These are phyloP conservation scores for Colletotrichum brevisporum DNA, from an alignment of 2,329 filamentous ascomycete species.

Conservation along the genomic window DNA sequence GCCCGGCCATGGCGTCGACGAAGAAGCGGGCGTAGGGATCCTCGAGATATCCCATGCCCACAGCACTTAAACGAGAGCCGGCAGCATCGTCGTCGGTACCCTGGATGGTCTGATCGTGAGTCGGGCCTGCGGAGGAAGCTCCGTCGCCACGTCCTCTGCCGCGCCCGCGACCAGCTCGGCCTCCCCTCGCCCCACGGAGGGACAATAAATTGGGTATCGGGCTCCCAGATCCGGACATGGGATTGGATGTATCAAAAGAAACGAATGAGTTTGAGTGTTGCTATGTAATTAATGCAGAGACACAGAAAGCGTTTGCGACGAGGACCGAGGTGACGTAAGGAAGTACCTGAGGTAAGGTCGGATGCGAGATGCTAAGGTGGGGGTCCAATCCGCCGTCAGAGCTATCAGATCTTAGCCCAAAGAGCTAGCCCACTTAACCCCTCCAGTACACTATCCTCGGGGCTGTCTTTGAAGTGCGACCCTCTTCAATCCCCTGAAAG, in stretches of 20 bases:
- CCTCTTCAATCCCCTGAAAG: background rate
- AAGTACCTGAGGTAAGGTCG: conserved; percentile 19
- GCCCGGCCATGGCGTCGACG: conserved; percentile 64
- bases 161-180: conserved; percentile 53
- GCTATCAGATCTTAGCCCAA: background rate
- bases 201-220: conserved; percentile 85
- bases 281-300: too few species aligned
- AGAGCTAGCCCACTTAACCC: too few species aligned
- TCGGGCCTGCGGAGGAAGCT: conserved; percentile 48
- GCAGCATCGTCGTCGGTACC: conserved; percentile 93
- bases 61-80: conserved; percentile 89
- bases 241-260: background rate
- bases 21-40: conserved; percentile 85
- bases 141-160: conserved; percentile 50
- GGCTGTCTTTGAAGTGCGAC: too few species aligned
- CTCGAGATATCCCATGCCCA: conserved; percentile 85
- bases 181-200: conserved; percentile 61
- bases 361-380: conserved; percentile 17
- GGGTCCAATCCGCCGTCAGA: conserved; percentile 15
- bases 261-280: background rate
- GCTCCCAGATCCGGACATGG: conserved; percentile 78
- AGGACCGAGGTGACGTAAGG: background rate
- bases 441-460: too few species aligned
- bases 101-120: conserved; percentile 83
- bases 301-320: background rate